phyloP scores from a whole-genome alignment of 2,329 filamentous ascomycete genomes.

The Botrytis fabae region DNA sequence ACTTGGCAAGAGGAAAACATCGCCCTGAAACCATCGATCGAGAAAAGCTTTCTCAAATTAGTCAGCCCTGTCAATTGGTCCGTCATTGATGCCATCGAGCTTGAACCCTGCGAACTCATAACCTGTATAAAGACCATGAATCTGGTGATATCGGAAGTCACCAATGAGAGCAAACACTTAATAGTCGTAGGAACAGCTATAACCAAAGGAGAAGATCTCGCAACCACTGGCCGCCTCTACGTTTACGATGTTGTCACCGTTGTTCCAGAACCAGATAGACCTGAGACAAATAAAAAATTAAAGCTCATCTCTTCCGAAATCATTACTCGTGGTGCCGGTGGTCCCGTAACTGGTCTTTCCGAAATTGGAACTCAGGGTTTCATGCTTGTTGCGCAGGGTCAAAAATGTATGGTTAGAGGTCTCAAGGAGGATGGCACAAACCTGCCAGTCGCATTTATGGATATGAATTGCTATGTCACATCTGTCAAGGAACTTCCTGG shows the following conservation, averaged over 20 bases:
- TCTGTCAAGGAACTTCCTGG: slow-evolving; percentile 80
- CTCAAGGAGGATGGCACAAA: slow-evolving; percentile 93
- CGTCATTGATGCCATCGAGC: slow-evolving; percentile 71
- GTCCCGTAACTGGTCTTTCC: slow-evolving; percentile 83
- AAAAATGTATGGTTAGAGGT: slow-evolving; percentile 95
- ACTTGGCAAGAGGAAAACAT: slow-evolving; percentile 75
- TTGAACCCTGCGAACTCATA: slow-evolving; percentile 74
- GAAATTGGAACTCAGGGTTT: slow-evolving; percentile 85
- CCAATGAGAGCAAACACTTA: slow-evolving; percentile 79
- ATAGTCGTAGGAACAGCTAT: slow-evolving; percentile 84
- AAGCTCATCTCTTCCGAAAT: slow-evolving; percentile 88
- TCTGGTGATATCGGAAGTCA: slow-evolving; percentile 87
- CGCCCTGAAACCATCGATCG: slow-evolving; percentile 63
- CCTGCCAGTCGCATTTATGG: slow-evolving; percentile 93
- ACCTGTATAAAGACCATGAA: slow-evolving; percentile 81
- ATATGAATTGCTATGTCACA: slow-evolving; percentile 92
- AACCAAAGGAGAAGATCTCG: slow-evolving; percentile 85
- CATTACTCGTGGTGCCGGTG: slow-evolving; percentile 85
- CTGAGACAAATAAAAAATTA: slow-evolving; percentile 81
- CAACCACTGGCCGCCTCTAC: slow-evolving; percentile 80
- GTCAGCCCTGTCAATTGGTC: slow-evolving; percentile 76
- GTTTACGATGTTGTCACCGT: slow-evolving; percentile 92
- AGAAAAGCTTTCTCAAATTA: slow-evolving; percentile 74
- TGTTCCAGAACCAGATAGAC: slow-evolving; percentile 80
- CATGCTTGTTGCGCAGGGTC: slow-evolving; percentile 86